These are phyloP conservation scores for Mycena haematopus DNA, from an alignment of 768 basidiomycete genomes.

Conservation along the genomic window DNA sequence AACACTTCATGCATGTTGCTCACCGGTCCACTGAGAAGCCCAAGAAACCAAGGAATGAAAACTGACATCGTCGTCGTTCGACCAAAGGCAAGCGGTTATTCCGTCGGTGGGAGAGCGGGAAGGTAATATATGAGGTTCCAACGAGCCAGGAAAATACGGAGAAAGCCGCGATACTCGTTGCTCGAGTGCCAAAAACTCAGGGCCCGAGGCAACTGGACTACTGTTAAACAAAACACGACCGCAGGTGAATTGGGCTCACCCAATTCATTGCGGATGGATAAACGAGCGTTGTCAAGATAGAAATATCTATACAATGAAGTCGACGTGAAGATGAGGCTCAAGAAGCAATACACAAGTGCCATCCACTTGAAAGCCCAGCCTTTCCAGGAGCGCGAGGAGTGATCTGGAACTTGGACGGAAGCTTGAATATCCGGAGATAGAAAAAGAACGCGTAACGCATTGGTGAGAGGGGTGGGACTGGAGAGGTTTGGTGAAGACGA, in stretches of 20 bases:
- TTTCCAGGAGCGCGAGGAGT: constrained; percentile 35
- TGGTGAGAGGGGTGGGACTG: constrained; percentile 21
- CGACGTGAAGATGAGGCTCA: constrained; percentile 48
- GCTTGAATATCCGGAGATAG: constrained; percentile 19
- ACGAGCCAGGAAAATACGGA: constrained; percentile 31
- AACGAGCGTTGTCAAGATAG: not conserved
- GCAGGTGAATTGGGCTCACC: not conserved
- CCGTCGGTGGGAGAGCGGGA: constrained; percentile 22
- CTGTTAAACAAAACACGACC: not conserved
- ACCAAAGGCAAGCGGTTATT: constrained; percentile 61
- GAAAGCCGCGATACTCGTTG: constrained; percentile 46
- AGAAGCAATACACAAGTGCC: constrained; percentile 46
- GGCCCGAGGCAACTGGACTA: constrained; percentile 25
- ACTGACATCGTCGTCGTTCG: constrained; percentile 35
- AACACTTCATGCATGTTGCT: constrained; percentile 2
- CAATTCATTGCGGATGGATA: not conserved
- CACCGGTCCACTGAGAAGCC: constrained; percentile 53
- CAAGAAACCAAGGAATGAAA: constrained; percentile 44
- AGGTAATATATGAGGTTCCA: constrained; percentile 46
- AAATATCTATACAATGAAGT: constrained; percentile 36
- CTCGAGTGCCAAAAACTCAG: constrained; percentile 37
- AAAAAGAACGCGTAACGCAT: constrained; percentile 26
- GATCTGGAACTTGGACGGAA: constrained; percentile 15
- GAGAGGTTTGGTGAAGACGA: constrained; percentile 11
- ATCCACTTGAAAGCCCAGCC: constrained; percentile 41